Conservation (phyloP, 805 yeast genomes). For the Wickerhamiella bombiphila region DNA sequence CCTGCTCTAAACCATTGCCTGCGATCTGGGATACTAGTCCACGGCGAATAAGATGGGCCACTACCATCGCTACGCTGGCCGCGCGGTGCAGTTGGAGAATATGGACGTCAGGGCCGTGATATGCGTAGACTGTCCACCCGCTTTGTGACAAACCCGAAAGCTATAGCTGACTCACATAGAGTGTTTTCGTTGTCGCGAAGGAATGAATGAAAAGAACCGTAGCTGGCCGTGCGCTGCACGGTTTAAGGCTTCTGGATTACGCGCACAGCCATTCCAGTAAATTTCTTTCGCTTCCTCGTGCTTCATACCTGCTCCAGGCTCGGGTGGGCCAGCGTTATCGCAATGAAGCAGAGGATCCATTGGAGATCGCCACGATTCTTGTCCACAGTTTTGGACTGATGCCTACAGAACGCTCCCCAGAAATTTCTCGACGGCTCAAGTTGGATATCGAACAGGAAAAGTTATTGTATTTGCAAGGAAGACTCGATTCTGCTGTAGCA, state of each 20-base stretch:
- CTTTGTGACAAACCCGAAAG: too few species aligned
- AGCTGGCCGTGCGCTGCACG: constrained; percentile 1
- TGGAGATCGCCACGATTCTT: constrained; percentile 8
- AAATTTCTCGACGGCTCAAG: neutral
- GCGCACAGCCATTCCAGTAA: constrained; percentile 5
- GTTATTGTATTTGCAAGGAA: neutral
- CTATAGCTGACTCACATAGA: too few species aligned
- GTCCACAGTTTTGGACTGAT: too few species aligned
- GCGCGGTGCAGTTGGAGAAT: too few species aligned
- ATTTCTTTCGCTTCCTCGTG: constrained; percentile 4
- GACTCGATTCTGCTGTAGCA: neutral
- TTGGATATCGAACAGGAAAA: neutral
- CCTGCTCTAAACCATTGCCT: constrained; percentile 9
- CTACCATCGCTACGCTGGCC: neutral
- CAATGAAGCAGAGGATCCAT: neutral
- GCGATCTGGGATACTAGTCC: constrained; percentile 31
- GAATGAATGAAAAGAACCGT: constrained; percentile 5
- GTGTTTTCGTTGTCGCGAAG: too few species aligned
- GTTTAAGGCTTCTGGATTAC: constrained; percentile 14
- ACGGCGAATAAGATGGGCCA: constrained; percentile 18
- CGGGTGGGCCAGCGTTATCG: constrained; percentile 12
- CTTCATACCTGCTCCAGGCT: constrained; percentile 6
- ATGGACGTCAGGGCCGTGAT: too few species aligned
- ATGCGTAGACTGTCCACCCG: too few species aligned
- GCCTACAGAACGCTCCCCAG: too few species aligned